Conservation (phyloP, 2,329 filamentous ascomycete species). For the Neonectria neomacrospora region DNA sequence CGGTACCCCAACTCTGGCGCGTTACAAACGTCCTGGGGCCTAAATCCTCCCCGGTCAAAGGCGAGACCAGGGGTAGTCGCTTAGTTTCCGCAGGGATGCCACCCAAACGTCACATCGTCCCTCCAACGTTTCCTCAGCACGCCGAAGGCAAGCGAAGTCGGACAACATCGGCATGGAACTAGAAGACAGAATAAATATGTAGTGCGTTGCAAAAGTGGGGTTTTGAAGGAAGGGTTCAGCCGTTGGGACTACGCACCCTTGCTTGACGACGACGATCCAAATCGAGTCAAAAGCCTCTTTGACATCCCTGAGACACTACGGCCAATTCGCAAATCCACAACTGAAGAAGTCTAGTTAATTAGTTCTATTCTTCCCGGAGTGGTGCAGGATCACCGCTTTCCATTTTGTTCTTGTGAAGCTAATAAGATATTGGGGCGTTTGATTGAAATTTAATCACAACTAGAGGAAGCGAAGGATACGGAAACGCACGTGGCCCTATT, state of each 20-base stretch:
- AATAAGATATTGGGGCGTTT: neutral
- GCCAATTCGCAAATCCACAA: neutral
- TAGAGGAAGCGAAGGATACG: neutral
- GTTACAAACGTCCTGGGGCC: constrained; percentile 2
- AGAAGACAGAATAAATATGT: neutral
- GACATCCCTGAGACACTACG: neutral
- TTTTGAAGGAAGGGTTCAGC: neutral
- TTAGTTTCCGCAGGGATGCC: neutral
- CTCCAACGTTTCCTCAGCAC: constrained; percentile 3
- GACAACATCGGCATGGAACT: neutral
- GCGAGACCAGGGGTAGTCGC: neutral
- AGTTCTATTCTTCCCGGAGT: neutral
- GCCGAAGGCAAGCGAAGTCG: neutral
- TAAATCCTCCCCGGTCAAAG: constrained; percentile 8
- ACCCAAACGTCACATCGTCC: constrained; percentile 8
- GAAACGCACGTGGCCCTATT: constrained; percentile 3
- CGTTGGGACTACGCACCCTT: neutral
- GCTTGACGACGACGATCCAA: neutral
- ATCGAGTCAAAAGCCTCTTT: neutral
- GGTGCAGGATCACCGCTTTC: neutral
- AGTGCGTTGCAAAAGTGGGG: neutral
- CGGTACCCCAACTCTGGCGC: constrained; percentile 5
- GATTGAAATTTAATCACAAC: constrained; percentile 3
- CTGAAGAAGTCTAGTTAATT: neutral
- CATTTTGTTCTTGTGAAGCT: neutral